phyloP scores from a whole-genome alignment of 352 stramenopile species.

The Phytophthora agathidicida region DNA sequence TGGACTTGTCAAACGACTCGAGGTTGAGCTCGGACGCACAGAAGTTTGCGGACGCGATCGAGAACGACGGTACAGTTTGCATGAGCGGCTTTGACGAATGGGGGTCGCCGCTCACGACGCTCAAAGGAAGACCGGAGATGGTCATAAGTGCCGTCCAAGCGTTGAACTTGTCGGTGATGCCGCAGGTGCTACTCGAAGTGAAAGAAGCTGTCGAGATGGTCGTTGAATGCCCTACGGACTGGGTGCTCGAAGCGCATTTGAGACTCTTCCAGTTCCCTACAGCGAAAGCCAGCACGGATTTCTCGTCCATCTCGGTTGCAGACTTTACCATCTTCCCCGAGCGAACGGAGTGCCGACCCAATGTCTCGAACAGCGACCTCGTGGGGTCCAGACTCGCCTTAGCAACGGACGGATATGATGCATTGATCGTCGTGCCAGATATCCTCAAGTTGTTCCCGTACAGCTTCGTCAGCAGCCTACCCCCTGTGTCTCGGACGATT shows the following conservation, averaged over 20 bases:
- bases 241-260: constrained; percentile 17
- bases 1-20: constrained; percentile 5
- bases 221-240: constrained; percentile 3
- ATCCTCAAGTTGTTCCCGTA: constrained; percentile 17
- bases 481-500: constrained; percentile 1
- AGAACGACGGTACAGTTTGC: constrained; percentile 12
- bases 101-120: constrained; percentile 8
- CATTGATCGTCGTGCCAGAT: constrained; percentile 5
- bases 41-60: constrained; percentile 5
- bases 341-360: constrained; percentile 7
- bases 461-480: constrained; percentile 7
- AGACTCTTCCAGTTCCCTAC: constrained; percentile 15
- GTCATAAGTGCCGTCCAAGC: constrained; percentile 1
- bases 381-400: constrained; percentile 7
- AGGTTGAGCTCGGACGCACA: constrained; percentile 1
- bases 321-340: constrained; percentile 23
- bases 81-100: constrained; percentile 21
- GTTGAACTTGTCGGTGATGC: constrained; percentile 16
- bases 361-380: constrained; percentile 8
- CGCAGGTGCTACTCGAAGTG: constrained; percentile 7
- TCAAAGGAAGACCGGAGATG: constrained; percentile 16
- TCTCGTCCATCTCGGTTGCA: constrained; percentile 12
- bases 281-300: constrained; percentile 5
- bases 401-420: constrained; percentile 6
- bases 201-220: constrained; percentile 1